These are phyloP conservation scores for Candida sanyaensis DNA, from an alignment of 1,139 yeast genomes.

Conservation along the genomic window DNA sequence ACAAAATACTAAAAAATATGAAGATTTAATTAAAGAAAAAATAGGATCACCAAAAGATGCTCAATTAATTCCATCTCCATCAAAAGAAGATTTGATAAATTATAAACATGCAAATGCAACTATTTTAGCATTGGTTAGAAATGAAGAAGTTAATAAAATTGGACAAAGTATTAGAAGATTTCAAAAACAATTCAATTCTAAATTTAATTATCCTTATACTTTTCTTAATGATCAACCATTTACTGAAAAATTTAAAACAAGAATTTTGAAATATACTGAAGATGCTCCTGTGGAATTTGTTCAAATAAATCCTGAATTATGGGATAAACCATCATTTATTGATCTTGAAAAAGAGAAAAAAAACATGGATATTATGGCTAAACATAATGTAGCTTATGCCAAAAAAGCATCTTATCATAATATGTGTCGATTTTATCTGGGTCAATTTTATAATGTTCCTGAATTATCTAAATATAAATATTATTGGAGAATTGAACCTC, in stretches of 20 bases:
- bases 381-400: conserved; percentile 64
- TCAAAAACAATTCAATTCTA: conserved; percentile 64
- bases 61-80: conserved; percentile 38
- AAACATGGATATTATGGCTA: conserved; percentile 40
- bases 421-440: conserved; percentile 68
- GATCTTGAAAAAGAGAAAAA: conserved; percentile 43
- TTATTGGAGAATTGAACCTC: conserved; percentile 86
- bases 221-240: conserved; percentile 75
- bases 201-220: conserved; percentile 78
- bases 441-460: conserved; percentile 63
- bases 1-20: conserved; percentile 34
- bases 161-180: conserved; percentile 55
- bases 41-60: conserved; percentile 55
- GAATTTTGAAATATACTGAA: conserved; percentile 37
- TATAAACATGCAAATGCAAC: conserved; percentile 69
- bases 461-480: conserved; percentile 51
- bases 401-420: conserved; percentile 67
- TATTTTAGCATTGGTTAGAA: conserved; percentile 67
- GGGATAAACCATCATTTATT: conserved; percentile 67
- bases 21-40: conserved; percentile 28
- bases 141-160: conserved; percentile 55
- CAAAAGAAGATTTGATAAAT: conserved; percentile 13
- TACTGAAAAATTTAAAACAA: conserved; percentile 52
- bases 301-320: conserved; percentile 50
- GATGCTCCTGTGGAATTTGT: conserved; percentile 62